Evolutionary conservation across 805 yeast species (phyloP), one percentile per base, ranked within the genome.

Genomic region (Blastobotrys americana): DNA sequence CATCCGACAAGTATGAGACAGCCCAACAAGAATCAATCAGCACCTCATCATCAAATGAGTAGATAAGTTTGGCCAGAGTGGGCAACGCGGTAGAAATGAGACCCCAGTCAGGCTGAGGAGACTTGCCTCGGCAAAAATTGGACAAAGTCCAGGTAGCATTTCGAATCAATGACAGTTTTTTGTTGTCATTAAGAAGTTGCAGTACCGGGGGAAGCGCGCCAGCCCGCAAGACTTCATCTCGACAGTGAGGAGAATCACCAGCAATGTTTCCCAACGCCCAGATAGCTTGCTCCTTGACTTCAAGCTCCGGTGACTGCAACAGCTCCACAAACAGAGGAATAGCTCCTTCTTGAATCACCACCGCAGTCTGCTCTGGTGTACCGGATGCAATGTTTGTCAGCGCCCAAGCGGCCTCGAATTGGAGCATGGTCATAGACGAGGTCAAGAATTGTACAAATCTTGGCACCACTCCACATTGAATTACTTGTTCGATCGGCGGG

Each of bases 241-340:
- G 81, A 72, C 80, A 87, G 35, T 74, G 71, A 5, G 96, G 76
- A 13, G 96, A 86, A 64, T 93, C 98, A 66, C 98, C 98, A 21
- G 98, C 97, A 64, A 93, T 96, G 64, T 93, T 93, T 68, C 98
- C 98, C 54, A 93, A 72, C 22, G 98, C 97, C 98, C 98, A 93
- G 55, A 93, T 90, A 10, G 97, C 97, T 70, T 93, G 98, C 67
- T 93, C 98, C 67, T 87, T 86, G 46, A 93, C 97, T 61, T 93
- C 97, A 47, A 81, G 71, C 35, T 94, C 85, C 47, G 78, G 78
- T 3, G 96, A 84, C 57, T 78, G 75, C 56, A 93, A 73, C 55
- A 93, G 72, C 53, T 82, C 75, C 37, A 93, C 95, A 66, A 93
- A 88, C 44, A 80, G 70, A 16, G 97, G 97, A 37, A 93, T 94